phyloP scores from a whole-genome alignment of 805 yeast species.

The Debaryomyces prosopidis region DNA sequence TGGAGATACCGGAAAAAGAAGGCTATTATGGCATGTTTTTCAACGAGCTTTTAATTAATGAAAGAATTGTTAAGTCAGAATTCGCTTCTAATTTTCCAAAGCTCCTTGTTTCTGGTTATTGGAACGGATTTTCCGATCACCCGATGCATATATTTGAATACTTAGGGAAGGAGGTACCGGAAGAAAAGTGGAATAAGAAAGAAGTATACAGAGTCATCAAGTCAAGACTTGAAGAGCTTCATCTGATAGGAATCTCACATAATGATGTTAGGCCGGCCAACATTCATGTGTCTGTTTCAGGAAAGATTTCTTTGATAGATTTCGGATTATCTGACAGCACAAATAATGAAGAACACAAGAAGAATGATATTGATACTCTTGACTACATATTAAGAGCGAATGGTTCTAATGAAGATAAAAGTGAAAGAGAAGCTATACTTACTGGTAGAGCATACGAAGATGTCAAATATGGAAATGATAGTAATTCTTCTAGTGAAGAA shows the following conservation, averaged over 20 bases:
- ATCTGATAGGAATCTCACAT: conserved; percentile 1
- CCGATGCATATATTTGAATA: conserved; percentile 2
- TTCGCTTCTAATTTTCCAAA: conserved; percentile 4
- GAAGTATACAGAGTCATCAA: not conserved
- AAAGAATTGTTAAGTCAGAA: conserved; percentile 1
- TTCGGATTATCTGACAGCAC: conserved; percentile 2
- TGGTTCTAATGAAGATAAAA: too few relatives aligned
- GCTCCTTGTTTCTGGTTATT: conserved; percentile 3
- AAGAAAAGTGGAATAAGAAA: not conserved
- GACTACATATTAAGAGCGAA: not conserved
- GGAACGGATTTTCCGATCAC: conserved; percentile 1
- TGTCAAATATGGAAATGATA: too few relatives aligned
- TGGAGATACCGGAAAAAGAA: not conserved
- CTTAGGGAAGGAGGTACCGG: not conserved
- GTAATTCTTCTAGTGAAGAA: too few relatives aligned
- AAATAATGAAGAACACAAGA: conserved; percentile 2
- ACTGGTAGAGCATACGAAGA: too few relatives aligned
- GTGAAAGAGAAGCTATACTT: too few relatives aligned
- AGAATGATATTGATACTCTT: conserved; percentile 1
- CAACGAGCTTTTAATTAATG: conserved; percentile 2
- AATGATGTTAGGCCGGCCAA: conserved; percentile 1
- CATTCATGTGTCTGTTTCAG: conserved; percentile 2
- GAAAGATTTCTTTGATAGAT: conserved; percentile 1
- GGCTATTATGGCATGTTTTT: conserved; percentile 3
- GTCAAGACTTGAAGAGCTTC: conserved; percentile 1